A percentile compares a stretch with the other conserved stretches of the same genome.
phyloP scores from a whole-genome alignment of 176 grass and related monocot genomes.

The Puya raimondii region DNA sequence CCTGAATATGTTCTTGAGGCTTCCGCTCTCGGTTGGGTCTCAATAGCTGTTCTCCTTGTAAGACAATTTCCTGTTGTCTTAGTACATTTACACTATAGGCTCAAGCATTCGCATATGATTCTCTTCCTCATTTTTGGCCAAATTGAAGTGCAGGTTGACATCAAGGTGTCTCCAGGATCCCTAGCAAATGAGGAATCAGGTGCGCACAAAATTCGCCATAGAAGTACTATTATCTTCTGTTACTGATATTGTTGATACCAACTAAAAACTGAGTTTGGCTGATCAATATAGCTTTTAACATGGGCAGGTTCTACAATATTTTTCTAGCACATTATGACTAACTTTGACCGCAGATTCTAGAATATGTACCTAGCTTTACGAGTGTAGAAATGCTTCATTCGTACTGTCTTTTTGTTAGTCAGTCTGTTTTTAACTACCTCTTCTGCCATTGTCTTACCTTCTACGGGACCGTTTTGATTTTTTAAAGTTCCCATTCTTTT shows the following conservation, averaged over 20 bases:
- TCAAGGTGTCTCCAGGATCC: slow-evolving; percentile 83
- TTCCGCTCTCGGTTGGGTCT: not conserved
- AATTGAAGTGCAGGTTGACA: slow-evolving; percentile 53
- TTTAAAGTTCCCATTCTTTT: not conserved
- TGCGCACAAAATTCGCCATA: slow-evolving; percentile 1
- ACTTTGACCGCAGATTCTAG: no score
- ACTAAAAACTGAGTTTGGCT: not conserved
- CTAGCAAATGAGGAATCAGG: slow-evolving; percentile 89
- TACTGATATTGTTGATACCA: not conserved
- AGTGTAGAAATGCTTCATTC: no score
- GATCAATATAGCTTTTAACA: not conserved
- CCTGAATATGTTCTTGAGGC: not conserved
- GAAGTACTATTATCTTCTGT: not conserved
- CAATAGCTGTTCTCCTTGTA: not conserved
- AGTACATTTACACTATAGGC: not conserved
- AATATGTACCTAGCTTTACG: no score
- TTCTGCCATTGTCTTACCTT: not conserved
- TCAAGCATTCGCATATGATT: not conserved
- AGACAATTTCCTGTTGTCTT: not conserved
- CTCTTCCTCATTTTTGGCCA: not conserved
- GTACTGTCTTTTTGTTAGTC: no score
- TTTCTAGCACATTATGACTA: not conserved
- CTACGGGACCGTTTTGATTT: not conserved
- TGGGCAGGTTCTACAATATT: not conserved
- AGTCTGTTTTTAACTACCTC: no score